Evolutionary conservation across 495 filamentous ascomycete genomes (phyloP).

Genomic region (Neurospora cerealis): DNA sequence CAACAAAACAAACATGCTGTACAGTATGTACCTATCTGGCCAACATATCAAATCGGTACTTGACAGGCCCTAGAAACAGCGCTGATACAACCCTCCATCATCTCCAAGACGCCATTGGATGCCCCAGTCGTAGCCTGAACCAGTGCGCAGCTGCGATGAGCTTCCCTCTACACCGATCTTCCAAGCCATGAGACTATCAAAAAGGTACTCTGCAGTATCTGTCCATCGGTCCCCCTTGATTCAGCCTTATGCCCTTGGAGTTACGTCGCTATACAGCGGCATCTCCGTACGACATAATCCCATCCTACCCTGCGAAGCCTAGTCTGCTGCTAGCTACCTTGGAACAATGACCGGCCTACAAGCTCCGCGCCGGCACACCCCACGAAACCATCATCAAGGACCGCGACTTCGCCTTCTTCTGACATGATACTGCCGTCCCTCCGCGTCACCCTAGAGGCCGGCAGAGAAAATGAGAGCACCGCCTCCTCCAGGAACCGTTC

Average conservation of each 20-base stretch:
- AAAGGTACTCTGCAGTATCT: neutral
- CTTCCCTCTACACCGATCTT: slow-evolving; percentile 3
- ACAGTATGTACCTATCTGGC: neutral
- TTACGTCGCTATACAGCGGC: neutral
- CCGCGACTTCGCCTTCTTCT: neutral
- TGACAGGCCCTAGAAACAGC: neutral
- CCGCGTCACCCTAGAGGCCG: neutral
- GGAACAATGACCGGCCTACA: neutral
- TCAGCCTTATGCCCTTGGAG: slow-evolving; percentile 6
- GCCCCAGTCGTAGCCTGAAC: slow-evolving; percentile 6
- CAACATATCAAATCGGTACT: neutral
- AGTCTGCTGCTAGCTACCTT: neutral
- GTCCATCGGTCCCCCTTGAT: neutral
- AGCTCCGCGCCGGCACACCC: neutral
- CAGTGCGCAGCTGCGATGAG: slow-evolving; percentile 19
- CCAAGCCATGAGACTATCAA: neutral
- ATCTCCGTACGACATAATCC: neutral
- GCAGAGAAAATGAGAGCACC: neutral
- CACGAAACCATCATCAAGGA: neutral
- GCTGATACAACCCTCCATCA: neutral
- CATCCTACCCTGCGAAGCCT: neutral
- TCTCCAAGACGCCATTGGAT: slow-evolving; percentile 1
- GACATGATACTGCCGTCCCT: neutral
- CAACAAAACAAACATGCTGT: neutral
- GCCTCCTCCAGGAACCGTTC: neutral